Percentiles rank a stretch among this genome's conserved stretches.
Conservation (phyloP, 495 filamentous ascomycete species). For the Recurvomyces mirabilis region DNA sequence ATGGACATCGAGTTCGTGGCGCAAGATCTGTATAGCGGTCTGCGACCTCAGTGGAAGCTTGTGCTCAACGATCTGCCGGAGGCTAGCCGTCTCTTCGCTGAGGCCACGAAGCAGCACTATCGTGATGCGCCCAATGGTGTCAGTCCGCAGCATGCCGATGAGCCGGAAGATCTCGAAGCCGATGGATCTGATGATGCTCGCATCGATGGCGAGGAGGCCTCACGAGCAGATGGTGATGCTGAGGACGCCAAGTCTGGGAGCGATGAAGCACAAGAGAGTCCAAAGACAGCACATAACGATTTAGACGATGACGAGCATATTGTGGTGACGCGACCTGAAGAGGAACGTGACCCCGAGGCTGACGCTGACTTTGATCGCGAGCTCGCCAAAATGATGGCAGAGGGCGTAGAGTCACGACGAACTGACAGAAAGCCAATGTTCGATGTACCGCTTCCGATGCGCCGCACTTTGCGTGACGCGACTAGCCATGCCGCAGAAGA, state of each 20-base stretch:
- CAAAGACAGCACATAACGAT: constrained; percentile 40
- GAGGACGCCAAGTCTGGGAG: constrained; percentile 19
- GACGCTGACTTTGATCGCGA: constrained; percentile 98
- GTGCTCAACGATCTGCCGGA: constrained; percentile 62
- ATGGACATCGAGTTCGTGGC: constrained; percentile 98
- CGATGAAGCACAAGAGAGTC: neutral
- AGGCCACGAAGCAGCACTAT: constrained; percentile 80
- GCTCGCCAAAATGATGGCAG: constrained; percentile 96
- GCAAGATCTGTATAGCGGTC: constrained; percentile 76
- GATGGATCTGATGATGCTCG: constrained; percentile 47
- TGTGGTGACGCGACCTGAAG: constrained; percentile 76
- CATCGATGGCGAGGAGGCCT: neutral
- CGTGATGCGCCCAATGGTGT: constrained; percentile 61
- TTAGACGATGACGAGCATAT: constrained; percentile 68
- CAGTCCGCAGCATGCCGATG: constrained; percentile 38
- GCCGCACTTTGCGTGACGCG: constrained; percentile 52
- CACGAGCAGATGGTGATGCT: constrained; percentile 24
- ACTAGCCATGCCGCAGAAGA: constrained; percentile 33
- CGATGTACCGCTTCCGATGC: constrained; percentile 86
- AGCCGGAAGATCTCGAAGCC: constrained; percentile 56
- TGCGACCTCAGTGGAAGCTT: constrained; percentile 85
- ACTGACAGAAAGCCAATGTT: constrained; percentile 90
- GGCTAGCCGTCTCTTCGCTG: constrained; percentile 70
- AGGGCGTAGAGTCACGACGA: constrained; percentile 85
- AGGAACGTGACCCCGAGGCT: constrained; percentile 83